Base-by-base conservation (phyloP, 2,329 filamentous ascomycete species). In the Epicoccum sorghinum region DNA sequence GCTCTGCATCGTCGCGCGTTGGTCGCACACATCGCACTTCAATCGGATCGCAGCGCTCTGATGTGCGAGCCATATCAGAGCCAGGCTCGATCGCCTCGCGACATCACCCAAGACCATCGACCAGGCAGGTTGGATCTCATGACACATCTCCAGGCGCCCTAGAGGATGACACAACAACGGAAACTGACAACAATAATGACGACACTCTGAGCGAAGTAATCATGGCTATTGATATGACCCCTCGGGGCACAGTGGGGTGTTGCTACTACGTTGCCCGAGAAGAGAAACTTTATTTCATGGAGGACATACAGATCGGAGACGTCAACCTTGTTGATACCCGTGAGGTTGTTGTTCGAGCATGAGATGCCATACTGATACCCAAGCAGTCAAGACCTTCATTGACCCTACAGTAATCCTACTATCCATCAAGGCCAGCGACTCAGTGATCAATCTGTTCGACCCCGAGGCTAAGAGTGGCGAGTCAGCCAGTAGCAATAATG, bases 251-350 rank as follows among this genome's bases (percentile, higher is more conserved):
- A 0, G 80, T 96, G 14, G 93, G 93, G 0, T 97, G 92, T 71
- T 88, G 90, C 40, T 96, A 93, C 69, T 96, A 93, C 69, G 79
- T 88, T 41, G 86, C 87, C 5, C 77, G 82, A 24, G 85, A 91
- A 35, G 87, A 90, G 65, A 85, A 81, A 32, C 74, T 97, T 3
- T 88, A 84, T 54, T 80, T 96, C 38, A 86, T 96, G 69, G 87
- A 93, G 68, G 93, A 97, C 62, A 81, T 90, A 8, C 80, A 84
- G 13, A 80, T 86, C 61, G 88, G 87, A 4, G 86, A 85, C n/a
- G 71, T 85, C n/a, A 86, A 90, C 32, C 77, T 88, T 10, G 67
- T 82, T 12, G 77, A 82, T 59, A 65, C 75, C 42, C 65, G 79
- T 80, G 57, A 60, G 77, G 71, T 13, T 22, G 8, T 4, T 12